A percentile compares a stretch with the other conserved stretches of the same genome.
Conservation (phyloP, 1,284 basidiomycete species). For the Pholiota adiposa region DNA sequence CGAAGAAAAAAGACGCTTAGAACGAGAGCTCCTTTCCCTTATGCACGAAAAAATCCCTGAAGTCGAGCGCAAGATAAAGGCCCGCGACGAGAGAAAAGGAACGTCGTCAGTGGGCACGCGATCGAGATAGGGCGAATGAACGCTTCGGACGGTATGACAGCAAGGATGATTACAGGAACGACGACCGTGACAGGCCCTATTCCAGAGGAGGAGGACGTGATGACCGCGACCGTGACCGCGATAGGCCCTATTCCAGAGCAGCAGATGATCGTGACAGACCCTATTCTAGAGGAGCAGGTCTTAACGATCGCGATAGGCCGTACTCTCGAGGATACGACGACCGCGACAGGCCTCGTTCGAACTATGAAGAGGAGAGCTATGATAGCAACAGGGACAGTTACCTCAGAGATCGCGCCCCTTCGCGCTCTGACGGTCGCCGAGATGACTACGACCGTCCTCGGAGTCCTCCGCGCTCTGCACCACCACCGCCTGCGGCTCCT, state of each 20-base stretch:
- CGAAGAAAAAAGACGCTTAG: slow-evolving; percentile 85
- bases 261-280: slow-evolving; percentile 35
- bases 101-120: slow-evolving; percentile 77
- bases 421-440: slow-evolving; percentile 25
- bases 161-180: slow-evolving; percentile 33
- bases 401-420: slow-evolving; percentile 31
- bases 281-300: slow-evolving; percentile 3
- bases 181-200: slow-evolving; percentile 26
- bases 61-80: slow-evolving; percentile 85
- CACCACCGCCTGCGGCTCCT: slow-evolving; percentile 42
- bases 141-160: slow-evolving; percentile 73
- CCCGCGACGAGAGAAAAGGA: slow-evolving; percentile 81
- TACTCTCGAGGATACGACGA: slow-evolving; percentile 30
- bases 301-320: slow-evolving; percentile 26
- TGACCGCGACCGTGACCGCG: slow-evolving; percentile 33
- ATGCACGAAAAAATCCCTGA: slow-evolving; percentile 94
- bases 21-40: slow-evolving; percentile 86
- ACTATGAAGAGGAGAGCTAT: slow-evolving; percentile 16
- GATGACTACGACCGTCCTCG: slow-evolving; percentile 52
- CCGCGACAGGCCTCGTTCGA: slow-evolving; percentile 29
- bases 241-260: slow-evolving; percentile 23
- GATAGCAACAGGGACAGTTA: slow-evolving; percentile 25
- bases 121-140: slow-evolving; percentile 88
- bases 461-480: slow-evolving; percentile 54
- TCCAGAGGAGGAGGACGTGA: slow-evolving; percentile 27